Evolutionary conservation across 176 grass and related monocot species (phyloP).

Genomic region (Bothriochloa decipiens): DNA sequence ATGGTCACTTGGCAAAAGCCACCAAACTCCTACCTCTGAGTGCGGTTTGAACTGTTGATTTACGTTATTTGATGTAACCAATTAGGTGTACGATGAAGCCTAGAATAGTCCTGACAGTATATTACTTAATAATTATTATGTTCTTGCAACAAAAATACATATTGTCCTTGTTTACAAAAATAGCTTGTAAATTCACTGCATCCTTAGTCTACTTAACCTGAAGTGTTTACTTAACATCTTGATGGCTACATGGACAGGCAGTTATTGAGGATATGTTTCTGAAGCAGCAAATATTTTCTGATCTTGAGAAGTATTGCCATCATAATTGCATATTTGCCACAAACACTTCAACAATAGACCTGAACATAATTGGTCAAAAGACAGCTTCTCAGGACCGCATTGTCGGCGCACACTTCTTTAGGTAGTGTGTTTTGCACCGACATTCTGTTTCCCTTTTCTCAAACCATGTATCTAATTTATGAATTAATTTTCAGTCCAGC

Average conservation of each 20-base stretch:
- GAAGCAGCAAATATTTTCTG: conserved; percentile 87
- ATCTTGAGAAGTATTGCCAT: conserved; percentile 76
- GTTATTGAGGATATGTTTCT: conserved; percentile 67
- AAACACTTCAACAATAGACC: conserved; percentile 89
- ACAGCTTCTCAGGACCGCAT: conserved; percentile 72
- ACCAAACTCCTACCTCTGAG: not conserved
- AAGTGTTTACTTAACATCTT: conserved; percentile 26
- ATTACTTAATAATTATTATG: conserved; percentile 48
- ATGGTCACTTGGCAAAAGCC: conserved; percentile 4
- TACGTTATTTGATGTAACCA: not conserved
- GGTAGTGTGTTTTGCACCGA: conserved; percentile 51
- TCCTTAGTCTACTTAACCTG: conserved; percentile 26
- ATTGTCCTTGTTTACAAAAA: conserved; percentile 30
- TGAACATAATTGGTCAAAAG: conserved; percentile 80
- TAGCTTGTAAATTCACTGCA: not conserved
- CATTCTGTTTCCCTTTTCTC: conserved; percentile 20
- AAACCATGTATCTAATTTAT: conserved; percentile 38
- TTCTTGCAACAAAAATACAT: conserved; percentile 46
- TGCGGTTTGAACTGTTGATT: not conserved
- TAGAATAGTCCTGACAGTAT: conserved; percentile 28
- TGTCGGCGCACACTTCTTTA: conserved; percentile 84
- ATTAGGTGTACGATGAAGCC: not conserved
- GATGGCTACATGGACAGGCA: conserved; percentile 51
- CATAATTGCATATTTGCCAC: conserved; percentile 73
- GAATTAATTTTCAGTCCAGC: conserved; percentile 65